Percentiles rank a stretch among this genome's conserved stretches.
Conservation (phyloP, 202 grass and related monocot genomes). For the Hordeum pubiflorum region DNA sequence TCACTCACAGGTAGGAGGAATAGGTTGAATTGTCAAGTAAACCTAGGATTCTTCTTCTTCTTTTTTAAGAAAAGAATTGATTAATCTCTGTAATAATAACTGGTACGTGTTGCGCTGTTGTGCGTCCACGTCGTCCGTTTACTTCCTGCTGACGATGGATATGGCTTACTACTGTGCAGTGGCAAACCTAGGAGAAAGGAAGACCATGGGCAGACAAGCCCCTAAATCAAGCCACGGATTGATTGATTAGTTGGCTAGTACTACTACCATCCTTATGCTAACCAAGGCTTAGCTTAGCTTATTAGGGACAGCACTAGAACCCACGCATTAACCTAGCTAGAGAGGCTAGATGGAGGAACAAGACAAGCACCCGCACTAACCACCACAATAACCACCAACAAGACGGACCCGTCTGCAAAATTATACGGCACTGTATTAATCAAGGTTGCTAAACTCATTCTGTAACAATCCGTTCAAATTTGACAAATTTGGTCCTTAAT, state of each 20-base stretch:
- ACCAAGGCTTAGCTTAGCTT: neutral
- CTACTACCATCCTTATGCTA: neutral
- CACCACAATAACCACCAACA: neutral
- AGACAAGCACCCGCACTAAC: slow-evolving; percentile 25
- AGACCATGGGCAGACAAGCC: neutral
- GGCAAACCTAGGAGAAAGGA: slow-evolving; percentile 13
- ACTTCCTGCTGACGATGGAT: neutral
- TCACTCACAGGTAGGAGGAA: too few species aligned
- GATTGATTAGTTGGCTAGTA: slow-evolving; percentile 24
- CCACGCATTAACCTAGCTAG: slow-evolving; percentile 15
- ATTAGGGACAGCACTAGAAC: slow-evolving; percentile 14
- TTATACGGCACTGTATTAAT: too few species aligned
- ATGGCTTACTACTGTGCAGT: slow-evolving; percentile 9
- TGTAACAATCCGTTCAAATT: neutral
- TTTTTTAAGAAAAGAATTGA: too few species aligned
- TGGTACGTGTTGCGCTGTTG: neutral
- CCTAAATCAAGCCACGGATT: slow-evolving; percentile 33
- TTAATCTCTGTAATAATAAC: neutral
- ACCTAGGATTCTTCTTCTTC: neutral
- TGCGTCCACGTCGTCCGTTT: neutral
- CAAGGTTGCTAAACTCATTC: neutral
- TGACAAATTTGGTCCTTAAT: neutral
- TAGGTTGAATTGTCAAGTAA: neutral
- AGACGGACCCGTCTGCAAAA: neutral
- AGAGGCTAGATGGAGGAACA: neutral